Conservation (phyloP, 2,329 filamentous ascomycete species). For the Diaporthe citri region DNA sequence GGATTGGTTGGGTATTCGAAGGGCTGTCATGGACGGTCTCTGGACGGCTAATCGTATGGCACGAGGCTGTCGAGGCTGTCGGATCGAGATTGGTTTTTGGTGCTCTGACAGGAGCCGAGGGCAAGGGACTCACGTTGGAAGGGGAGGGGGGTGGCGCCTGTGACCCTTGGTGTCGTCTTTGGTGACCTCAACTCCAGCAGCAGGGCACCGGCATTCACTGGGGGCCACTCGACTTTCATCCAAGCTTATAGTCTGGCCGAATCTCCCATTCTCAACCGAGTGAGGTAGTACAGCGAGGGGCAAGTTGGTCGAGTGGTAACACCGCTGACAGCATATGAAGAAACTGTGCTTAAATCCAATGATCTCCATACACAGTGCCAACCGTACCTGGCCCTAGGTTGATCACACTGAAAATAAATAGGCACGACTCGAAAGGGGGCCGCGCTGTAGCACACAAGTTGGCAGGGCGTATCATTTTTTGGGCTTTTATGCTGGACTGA, state of each 20-base stretch:
- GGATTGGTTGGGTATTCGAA: not conserved
- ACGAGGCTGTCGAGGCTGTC: not conserved
- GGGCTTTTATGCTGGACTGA: constrained; percentile 48
- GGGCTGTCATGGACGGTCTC: not conserved
- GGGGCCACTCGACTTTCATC: not conserved
- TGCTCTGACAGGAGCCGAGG: not conserved
- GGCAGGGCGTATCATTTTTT: constrained; percentile 58
- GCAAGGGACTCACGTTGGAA: not conserved
- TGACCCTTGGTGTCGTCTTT: not conserved
- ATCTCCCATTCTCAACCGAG: not conserved
- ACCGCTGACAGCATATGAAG: constrained; percentile 6
- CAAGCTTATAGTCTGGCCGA: constrained; percentile 13
- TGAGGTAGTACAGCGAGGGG: constrained; percentile 25
- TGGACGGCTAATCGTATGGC: not conserved
- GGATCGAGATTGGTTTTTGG: not conserved
- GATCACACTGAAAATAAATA: constrained; percentile 32
- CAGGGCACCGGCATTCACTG: not conserved
- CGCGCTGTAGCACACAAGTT: constrained; percentile 31
- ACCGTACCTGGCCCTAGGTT: constrained; percentile 44
- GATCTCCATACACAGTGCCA: constrained; percentile 35
- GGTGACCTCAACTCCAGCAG: not conserved
- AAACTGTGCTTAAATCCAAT: constrained; percentile 23
- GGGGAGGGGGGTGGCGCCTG: not conserved
- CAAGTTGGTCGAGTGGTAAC: constrained; percentile 32
- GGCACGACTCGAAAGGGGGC: constrained; percentile 25